Evolutionary conservation across 2,329 filamentous ascomycete species (phyloP).

Genomic region (Cytospora paraplurivora): DNA sequence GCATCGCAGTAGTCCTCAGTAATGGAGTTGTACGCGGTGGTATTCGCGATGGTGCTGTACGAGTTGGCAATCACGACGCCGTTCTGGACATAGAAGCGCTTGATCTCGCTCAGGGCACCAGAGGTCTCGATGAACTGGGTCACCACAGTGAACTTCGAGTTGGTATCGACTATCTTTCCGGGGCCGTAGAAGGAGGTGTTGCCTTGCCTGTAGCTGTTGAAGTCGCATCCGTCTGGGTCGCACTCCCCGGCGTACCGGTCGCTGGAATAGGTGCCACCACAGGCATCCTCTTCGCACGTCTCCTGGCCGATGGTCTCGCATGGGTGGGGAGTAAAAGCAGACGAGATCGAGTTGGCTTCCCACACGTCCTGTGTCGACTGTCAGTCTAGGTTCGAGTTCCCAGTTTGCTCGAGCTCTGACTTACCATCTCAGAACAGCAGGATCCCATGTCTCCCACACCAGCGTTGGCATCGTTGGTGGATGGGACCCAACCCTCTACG

Average conservation of each 20-base stretch:
- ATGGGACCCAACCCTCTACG: conserved; percentile 48
- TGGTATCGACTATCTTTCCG: conserved; percentile 59
- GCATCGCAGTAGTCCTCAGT: conserved; percentile 56
- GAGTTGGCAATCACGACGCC: conserved; percentile 53
- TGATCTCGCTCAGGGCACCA: conserved; percentile 52
- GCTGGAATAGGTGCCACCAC: conserved; percentile 51
- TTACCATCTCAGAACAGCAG: conserved; percentile 57
- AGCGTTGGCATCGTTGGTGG: conserved; percentile 53
- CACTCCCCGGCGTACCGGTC: conserved; percentile 60
- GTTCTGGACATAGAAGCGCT: conserved; percentile 63
- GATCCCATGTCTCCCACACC: conserved; percentile 52
- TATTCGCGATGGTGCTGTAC: conserved; percentile 42
- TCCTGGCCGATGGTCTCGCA: conserved; percentile 49
- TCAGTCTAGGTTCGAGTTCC: not conserved
- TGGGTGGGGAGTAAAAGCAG: conserved; percentile 60
- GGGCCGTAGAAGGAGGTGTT: conserved; percentile 62
- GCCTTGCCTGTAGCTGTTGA: conserved; percentile 66
- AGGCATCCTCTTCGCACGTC: conserved; percentile 46
- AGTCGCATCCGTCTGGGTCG: conserved; percentile 67
- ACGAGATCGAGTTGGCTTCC: conserved; percentile 64
- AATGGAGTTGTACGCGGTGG: conserved; percentile 42
- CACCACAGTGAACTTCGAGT: conserved; percentile 59
- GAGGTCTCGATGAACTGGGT: conserved; percentile 60
- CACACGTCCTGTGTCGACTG: conserved; percentile 38
- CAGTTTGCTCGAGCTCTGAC: conserved; percentile 29